Conservation (phyloP, 2,329 filamentous ascomycete species). For the Didymella sp. region DNA sequence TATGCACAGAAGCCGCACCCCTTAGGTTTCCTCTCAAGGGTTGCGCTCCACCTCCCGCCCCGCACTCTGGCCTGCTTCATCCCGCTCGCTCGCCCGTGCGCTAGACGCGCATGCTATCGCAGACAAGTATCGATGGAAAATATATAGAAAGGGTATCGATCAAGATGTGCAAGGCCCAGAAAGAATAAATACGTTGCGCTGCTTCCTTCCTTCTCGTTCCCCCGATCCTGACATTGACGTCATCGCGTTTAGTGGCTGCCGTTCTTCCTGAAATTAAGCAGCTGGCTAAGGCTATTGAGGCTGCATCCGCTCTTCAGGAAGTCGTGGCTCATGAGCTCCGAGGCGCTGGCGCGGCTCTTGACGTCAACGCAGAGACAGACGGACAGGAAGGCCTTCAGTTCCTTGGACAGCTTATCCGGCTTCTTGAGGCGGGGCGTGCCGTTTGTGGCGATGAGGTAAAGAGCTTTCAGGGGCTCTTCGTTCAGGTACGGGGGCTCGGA, state of each 20-base stretch:
- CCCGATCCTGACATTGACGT: background rate
- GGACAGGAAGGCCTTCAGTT: slow-evolving; percentile 95
- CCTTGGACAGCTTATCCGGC: slow-evolving; percentile 96
- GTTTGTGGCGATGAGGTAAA: slow-evolving; percentile 97
- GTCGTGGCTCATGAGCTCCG: slow-evolving; percentile 88
- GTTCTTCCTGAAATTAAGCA: slow-evolving; percentile 83
- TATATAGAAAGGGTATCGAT: slow-evolving; percentile 41
- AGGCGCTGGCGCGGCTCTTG: slow-evolving; percentile 88
- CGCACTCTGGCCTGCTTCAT: background rate
- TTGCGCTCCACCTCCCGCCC: too few species aligned
- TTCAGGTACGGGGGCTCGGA: slow-evolving; percentile 97
- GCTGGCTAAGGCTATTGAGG: slow-evolving; percentile 79
- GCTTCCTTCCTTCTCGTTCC: background rate
- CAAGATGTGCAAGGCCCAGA: slow-evolving; percentile 31
- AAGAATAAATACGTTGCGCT: slow-evolving; percentile 6
- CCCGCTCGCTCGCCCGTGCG: slow-evolving; percentile 1
- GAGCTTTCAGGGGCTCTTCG: slow-evolving; percentile 94
- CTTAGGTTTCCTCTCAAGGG: background rate
- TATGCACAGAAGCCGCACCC: background rate
- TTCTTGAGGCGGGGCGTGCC: slow-evolving; percentile 97
- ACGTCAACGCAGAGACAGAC: slow-evolving; percentile 97
- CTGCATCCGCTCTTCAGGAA: slow-evolving; percentile 93
- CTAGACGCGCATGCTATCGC: slow-evolving; percentile 7
- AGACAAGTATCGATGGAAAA: slow-evolving; percentile 24
- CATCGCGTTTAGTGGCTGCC: slow-evolving; percentile 54